Conservation (phyloP, 1,284 basidiomycete species). For the Phenoliferia sp. region DNA sequence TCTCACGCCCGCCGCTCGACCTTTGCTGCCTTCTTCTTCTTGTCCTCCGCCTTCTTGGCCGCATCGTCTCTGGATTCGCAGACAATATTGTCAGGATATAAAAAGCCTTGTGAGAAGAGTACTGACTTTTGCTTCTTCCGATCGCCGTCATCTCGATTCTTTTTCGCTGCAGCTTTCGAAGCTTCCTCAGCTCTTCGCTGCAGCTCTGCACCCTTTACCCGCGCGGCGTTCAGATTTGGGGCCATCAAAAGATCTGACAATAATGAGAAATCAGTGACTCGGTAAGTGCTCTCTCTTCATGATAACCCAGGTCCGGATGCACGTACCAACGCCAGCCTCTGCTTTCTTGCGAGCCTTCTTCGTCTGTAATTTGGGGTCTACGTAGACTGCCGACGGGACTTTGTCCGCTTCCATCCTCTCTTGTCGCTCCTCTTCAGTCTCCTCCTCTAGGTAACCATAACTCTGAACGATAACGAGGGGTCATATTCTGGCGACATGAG, state of each 20-base stretch:
- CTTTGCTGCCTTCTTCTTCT: slow-evolving; percentile 29
- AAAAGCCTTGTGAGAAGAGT: neutral
- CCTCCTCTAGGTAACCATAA: slow-evolving; percentile 27
- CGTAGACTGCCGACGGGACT: neutral
- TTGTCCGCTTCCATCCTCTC: slow-evolving; percentile 8
- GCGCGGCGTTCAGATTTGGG: slow-evolving; percentile 26
- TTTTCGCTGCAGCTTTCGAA: slow-evolving; percentile 19
- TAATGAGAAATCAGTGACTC: neutral
- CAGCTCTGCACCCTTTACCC: slow-evolving; percentile 16
- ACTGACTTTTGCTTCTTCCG: slow-evolving; percentile 29
- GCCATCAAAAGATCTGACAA: slow-evolving; percentile 21
- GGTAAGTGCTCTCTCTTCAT: neutral
- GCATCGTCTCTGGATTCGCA: slow-evolving; percentile 19
- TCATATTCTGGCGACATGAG: neutral
- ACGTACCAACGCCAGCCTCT: slow-evolving; percentile 27
- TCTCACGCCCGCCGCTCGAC: slow-evolving; percentile 23
- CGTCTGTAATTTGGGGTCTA: slow-evolving; percentile 16
- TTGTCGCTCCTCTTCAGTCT: slow-evolving; percentile 9
- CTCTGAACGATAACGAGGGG: neutral
- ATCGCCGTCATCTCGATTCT: slow-evolving; percentile 27
- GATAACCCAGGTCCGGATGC: neutral
- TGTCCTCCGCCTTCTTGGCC: slow-evolving; percentile 29
- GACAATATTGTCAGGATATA: no score
- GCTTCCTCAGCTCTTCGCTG: slow-evolving; percentile 11
- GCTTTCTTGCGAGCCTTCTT: slow-evolving; percentile 33